Evolutionary conservation across 2,329 filamentous ascomycete genomes (phyloP).

Genomic region (Talaromyces sp.): DNA sequence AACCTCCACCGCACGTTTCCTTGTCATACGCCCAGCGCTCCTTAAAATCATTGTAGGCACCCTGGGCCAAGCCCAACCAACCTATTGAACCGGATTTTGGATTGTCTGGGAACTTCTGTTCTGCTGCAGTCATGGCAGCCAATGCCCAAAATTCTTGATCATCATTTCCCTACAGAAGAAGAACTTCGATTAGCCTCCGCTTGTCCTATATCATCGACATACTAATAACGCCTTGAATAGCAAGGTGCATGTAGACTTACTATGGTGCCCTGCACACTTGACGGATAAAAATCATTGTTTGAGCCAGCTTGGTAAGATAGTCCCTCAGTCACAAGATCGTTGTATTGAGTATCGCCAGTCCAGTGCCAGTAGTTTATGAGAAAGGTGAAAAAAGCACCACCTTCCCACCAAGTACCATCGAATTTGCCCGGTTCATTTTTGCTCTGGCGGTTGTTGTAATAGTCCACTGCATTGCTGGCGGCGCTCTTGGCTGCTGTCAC

Average conservation of each 20-base stretch:
- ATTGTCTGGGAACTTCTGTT: conserved; percentile 63
- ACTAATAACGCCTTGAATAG: neutral
- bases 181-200: neutral
- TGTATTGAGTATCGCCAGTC: conserved; percentile 66
- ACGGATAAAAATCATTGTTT: conserved; percentile 69
- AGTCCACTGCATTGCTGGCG: conserved; percentile 34
- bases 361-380: conserved; percentile 79
- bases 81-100: conserved; percentile 50
- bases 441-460: conserved; percentile 31
- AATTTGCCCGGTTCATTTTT: conserved; percentile 41
- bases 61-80: conserved; percentile 72
- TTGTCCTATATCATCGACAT: neutral
- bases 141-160: conserved; percentile 71
- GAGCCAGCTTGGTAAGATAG: conserved; percentile 67
- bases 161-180: conserved; percentile 33
- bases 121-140: conserved; percentile 68
- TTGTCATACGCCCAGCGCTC: conserved; percentile 61
- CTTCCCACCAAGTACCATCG: conserved; percentile 59
- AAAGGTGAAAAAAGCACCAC: conserved; percentile 59
- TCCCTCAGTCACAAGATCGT: conserved; percentile 60
- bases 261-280: conserved; percentile 24
- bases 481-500: conserved; percentile 30
- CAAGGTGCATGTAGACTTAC: conserved; percentile 18
- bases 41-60: conserved; percentile 73
- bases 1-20: conserved; percentile 62